Percentiles rank a stretch among this genome's conserved stretches.
These are phyloP conservation scores for Aspergillus sojae DNA, from an alignment of 2,329 filamentous ascomycete genomes.

Conservation along the genomic window DNA sequence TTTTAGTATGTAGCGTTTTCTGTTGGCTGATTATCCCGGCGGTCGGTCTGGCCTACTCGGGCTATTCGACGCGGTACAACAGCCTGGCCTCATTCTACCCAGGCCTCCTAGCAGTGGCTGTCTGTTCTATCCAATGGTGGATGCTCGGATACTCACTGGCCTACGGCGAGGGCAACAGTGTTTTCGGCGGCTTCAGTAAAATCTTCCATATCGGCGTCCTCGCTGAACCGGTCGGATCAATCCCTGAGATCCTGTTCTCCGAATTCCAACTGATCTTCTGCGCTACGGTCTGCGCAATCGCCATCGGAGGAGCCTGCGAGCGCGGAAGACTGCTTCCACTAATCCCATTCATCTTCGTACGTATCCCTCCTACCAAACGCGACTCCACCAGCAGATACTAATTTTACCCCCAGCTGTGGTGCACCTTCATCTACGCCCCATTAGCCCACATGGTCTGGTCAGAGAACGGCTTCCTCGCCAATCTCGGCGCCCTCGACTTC, in stretches of 20 bases:
- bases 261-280: conserved; percentile 56
- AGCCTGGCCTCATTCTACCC: conserved; percentile 54
- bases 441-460: conserved; percentile 55
- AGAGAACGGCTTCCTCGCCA: conserved; percentile 47
- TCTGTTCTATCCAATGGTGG: conserved; percentile 57
- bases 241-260: conserved; percentile 54
- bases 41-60: conserved; percentile 54
- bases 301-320: conserved; percentile 53
- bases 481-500: conserved; percentile 51
- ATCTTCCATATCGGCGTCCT: conserved; percentile 51
- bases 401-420: conserved; percentile 43
- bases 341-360: conserved; percentile 51
- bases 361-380: neutral
- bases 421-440: conserved; percentile 53
- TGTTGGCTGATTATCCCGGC: conserved; percentile 58
- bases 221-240: conserved; percentile 52
- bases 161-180: conserved; percentile 49
- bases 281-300: conserved; percentile 56
- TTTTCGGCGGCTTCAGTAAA: conserved; percentile 51
- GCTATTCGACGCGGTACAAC: conserved; percentile 53
- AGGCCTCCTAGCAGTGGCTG: conserved; percentile 49
- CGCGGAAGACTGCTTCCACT: conserved; percentile 50
- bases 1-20: conserved; percentile 55
- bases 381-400: neutral
- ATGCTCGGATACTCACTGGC: conserved; percentile 53